Conservation (phyloP, 345 rosid species). For the Sonneratia alba region DNA sequence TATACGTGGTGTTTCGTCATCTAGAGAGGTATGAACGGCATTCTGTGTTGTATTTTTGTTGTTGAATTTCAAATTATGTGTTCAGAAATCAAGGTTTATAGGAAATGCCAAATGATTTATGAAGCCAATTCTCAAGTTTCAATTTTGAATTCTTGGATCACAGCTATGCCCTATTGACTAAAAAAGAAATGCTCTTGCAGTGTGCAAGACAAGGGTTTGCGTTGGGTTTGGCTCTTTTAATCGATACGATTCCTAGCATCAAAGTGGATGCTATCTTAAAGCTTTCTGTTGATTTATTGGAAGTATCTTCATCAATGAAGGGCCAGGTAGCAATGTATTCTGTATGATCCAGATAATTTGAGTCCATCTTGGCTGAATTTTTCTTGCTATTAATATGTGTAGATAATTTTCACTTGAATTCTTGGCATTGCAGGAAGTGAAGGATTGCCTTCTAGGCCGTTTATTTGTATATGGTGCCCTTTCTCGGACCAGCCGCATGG, state of each 20-base stretch:
- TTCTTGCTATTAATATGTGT: not conserved
- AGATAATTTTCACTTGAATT: slow-evolving; percentile 1
- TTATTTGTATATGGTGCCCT: slow-evolving; percentile 88
- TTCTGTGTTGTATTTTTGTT: not conserved
- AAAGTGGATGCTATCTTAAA: slow-evolving; percentile 61
- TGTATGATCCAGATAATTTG: not conserved
- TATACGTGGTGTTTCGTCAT: slow-evolving; percentile 85
- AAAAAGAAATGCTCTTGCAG: slow-evolving; percentile 26
- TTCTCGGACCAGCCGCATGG: slow-evolving; percentile 64
- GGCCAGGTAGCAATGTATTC: slow-evolving; percentile 59
- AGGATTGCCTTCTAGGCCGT: slow-evolving; percentile 83
- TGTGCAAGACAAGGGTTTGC: slow-evolving; percentile 98
- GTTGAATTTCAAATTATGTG: not conserved
- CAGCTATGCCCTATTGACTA: not conserved
- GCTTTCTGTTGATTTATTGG: slow-evolving; percentile 54
- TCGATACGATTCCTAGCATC: slow-evolving; percentile 47
- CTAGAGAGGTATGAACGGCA: slow-evolving; percentile 61
- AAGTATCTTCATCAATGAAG: slow-evolving; percentile 83
- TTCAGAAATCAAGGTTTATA: not conserved
- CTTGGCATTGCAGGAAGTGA: slow-evolving; percentile 51
- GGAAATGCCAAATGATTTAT: not conserved
- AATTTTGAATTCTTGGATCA: not conserved
- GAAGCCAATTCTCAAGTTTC: not conserved
- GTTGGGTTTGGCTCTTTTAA: slow-evolving; percentile 59
- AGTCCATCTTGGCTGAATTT: not conserved